These are phyloP conservation scores for Cryptomeria japonica DNA, from an alignment of 75 land plant species.

Conservation along the genomic window DNA sequence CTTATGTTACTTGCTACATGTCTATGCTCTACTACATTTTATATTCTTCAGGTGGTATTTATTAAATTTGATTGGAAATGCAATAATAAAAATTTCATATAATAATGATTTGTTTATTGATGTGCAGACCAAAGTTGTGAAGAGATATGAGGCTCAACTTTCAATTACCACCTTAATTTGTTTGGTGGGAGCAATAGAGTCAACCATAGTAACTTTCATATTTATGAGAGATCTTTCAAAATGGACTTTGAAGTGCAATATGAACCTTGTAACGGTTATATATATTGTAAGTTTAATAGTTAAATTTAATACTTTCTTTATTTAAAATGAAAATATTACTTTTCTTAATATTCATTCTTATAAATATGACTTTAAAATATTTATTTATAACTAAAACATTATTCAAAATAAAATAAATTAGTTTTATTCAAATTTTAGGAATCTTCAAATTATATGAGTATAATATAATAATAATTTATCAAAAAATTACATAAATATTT, in stretches of 20 bases:
- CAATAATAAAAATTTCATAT: neutral
- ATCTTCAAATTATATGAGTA: too few species aligned
- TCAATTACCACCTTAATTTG: neutral
- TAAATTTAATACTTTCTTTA: too few species aligned
- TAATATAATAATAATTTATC: too few species aligned
- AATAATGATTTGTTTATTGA: neutral
- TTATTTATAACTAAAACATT: too few species aligned
- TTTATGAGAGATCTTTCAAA: neutral
- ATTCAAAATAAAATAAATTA: too few species aligned
- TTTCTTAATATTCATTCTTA: too few species aligned
- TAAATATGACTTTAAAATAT: too few species aligned
- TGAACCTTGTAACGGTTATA: neutral
- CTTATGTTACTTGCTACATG: slow-evolving; percentile 7
- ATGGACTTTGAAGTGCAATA: neutral
- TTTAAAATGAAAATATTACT: too few species aligned
- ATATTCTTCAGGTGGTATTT: neutral
- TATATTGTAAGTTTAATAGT: neutral
- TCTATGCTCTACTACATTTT: neutral
- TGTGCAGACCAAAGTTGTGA: neutral
- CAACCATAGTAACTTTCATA: neutral
- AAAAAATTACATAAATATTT: too few species aligned
- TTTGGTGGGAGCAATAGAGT: neutral
- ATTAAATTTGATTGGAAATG: neutral
- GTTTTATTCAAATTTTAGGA: too few species aligned
- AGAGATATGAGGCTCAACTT: neutral